These are phyloP conservation scores for Purpureocillium takamizusanense DNA, from an alignment of 2,329 filamentous ascomycete genomes.

Conservation along the genomic window DNA sequence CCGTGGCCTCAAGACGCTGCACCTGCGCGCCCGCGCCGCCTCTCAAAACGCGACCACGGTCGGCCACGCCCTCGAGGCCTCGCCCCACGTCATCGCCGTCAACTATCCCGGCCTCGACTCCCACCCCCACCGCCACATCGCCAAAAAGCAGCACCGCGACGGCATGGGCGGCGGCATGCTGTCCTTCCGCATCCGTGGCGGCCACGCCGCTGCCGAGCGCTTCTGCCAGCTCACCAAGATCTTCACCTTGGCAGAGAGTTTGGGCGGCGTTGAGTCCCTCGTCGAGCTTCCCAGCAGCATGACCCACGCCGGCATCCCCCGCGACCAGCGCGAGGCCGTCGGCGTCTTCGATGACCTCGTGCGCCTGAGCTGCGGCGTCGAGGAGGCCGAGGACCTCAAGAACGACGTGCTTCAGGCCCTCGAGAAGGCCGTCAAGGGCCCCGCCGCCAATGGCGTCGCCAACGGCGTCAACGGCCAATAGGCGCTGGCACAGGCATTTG, in stretches of 20 bases:
- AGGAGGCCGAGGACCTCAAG: slow-evolving; percentile 79
- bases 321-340: slow-evolving; percentile 80
- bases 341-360: slow-evolving; percentile 95
- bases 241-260: slow-evolving; percentile 86
- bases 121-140: slow-evolving; percentile 78
- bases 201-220: slow-evolving; percentile 73
- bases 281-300: slow-evolving; percentile 90
- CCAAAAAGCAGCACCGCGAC: slow-evolving; percentile 83
- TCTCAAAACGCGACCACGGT: slow-evolving; percentile 72
- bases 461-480: slow-evolving; percentile 20
- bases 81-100: slow-evolving; percentile 75
- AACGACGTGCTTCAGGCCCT: slow-evolving; percentile 76
- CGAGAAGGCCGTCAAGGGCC: slow-evolving; percentile 54
- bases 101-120: slow-evolving; percentile 91
- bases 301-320: slow-evolving; percentile 94
- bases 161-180: slow-evolving; percentile 97
- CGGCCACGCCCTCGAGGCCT: slow-evolving; percentile 67
- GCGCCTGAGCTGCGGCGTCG: slow-evolving; percentile 85
- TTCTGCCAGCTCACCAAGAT: slow-evolving; percentile 88
- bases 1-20: slow-evolving; percentile 91
- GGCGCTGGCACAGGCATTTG: not conserved
- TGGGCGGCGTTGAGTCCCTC: slow-evolving; percentile 87
- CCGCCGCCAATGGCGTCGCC: slow-evolving; percentile 14
- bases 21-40: slow-evolving; percentile 82
- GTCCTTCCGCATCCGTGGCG: slow-evolving; percentile 86